Evolutionary conservation across 2,329 filamentous ascomycete species (phyloP), one percentile per base, ranked within the genome.

Genomic region (Chrysoporthe puriensis): DNA sequence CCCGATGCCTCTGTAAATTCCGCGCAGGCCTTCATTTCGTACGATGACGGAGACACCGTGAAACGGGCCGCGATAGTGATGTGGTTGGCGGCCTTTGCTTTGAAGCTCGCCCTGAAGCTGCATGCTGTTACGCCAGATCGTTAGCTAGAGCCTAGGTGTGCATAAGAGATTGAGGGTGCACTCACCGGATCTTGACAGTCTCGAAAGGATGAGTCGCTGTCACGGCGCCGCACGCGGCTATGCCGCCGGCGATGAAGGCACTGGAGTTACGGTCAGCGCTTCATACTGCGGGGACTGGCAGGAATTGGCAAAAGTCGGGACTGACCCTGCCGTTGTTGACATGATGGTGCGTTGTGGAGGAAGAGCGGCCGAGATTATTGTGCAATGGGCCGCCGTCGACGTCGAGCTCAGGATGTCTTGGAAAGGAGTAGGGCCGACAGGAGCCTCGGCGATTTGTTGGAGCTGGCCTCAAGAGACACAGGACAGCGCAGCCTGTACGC

Each of bases 201-300:
- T 99, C 96, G 82, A 98, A 98, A 67, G 94, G 94, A 81, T 99
- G 96, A 62, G 96, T 98, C 72, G 96, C 94, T 52, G 95, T 98
- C 67, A 99, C 96, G 72, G 96, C 96, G 77, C 96, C 96, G 82
- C 95, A 98, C 72, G 96, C 96, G 77, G 96, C 96, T 77, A 99
- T 92, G 77, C 96, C 96, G 78, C 96, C 96, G 67, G 96, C 95
- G 75, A 98, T 89, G 84, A 99, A 99, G 70, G 94, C 93, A 73
- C 94, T 89, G 74, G 14, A 11, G 9, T 40, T 42, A 32, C 56
- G 34, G 32, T 68, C 48, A 68, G 64, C 63, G 67, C 73, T 72
- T 73, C 73, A 68, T 69, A 48, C 11, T 9, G 4, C 34, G 14
- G 16, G 5, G 14, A 32, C 8, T 26, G 26, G 13, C 5, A 44